A percentile compares a stretch with the other conserved stretches of the same genome.
Evolutionary conservation across 2,329 filamentous ascomycete species (phyloP).

Genomic region (Macrophomina phaseolina): DNA sequence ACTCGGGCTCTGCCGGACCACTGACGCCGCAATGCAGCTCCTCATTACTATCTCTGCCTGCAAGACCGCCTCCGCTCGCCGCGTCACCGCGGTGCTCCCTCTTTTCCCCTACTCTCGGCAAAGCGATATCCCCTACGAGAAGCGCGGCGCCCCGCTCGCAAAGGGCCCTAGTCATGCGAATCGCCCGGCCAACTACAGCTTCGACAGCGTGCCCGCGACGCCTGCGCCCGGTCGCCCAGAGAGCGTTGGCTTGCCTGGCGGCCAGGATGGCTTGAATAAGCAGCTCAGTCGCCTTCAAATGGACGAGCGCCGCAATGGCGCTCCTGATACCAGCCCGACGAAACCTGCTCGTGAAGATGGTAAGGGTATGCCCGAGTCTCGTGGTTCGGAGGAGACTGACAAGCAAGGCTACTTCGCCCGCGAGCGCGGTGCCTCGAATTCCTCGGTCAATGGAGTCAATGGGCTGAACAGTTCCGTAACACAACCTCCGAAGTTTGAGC

Average conservation of each 20-base stretch:
- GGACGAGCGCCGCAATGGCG: constrained; percentile 59
- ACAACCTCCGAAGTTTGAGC: constrained; percentile 65
- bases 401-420: constrained; percentile 29
- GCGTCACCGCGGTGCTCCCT: constrained; percentile 91
- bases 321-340: constrained; percentile 30
- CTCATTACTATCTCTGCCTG: constrained; percentile 99
- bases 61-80: constrained; percentile 89
- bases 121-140: constrained; percentile 96
- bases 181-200: constrained; percentile 69
- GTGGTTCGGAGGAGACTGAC: constrained; percentile 41
- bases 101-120: constrained; percentile 97
- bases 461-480: constrained; percentile 49
- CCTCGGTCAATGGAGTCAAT: constrained; percentile 62
- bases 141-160: constrained; percentile 84
- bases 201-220: constrained; percentile 89
- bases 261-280: constrained; percentile 72
- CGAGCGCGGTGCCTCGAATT: constrained; percentile 34
- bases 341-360: constrained; percentile 13
- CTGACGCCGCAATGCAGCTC: constrained; percentile 50
- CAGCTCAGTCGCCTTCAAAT: constrained; percentile 72
- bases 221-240: constrained; percentile 75
- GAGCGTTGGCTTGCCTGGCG: constrained; percentile 69
- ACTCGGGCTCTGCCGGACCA: constrained; percentile 21
- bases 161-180: constrained; percentile 60
- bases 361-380: constrained; percentile 6